These are phyloP conservation scores for Hylodesmum podocarpum DNA, from an alignment of 306 rosid genomes.

Conservation along the genomic window DNA sequence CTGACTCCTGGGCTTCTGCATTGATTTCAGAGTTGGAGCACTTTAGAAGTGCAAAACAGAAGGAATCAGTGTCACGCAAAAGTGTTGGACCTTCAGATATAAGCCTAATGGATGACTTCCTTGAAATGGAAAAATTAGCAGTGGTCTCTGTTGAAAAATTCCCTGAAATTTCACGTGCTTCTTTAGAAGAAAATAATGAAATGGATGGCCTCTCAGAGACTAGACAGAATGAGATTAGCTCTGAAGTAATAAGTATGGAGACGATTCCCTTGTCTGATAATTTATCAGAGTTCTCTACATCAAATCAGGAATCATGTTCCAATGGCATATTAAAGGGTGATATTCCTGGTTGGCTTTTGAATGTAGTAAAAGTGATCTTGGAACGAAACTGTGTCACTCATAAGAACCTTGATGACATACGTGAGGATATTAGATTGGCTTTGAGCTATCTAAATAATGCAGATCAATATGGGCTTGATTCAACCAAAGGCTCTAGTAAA, in stretches of 20 bases:
- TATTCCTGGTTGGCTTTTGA: constrained; percentile 59
- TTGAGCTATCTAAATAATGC: constrained; percentile 31
- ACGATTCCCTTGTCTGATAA: constrained; percentile 44
- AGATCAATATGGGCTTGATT: constrained; percentile 30
- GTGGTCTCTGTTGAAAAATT: constrained; percentile 58
- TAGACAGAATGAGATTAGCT: constrained; percentile 30
- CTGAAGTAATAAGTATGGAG: constrained; percentile 39
- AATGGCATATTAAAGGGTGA: constrained; percentile 27
- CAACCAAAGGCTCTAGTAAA: constrained; percentile 30
- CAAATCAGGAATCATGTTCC: constrained; percentile 45
- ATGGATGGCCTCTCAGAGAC: constrained; percentile 35
- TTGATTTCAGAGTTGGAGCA: constrained; percentile 73
- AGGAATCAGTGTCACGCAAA: constrained; percentile 44
- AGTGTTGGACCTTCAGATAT: constrained; percentile 61
- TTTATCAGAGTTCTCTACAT: constrained; percentile 29
- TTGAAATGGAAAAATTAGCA: constrained; percentile 91
- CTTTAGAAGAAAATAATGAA: constrained; percentile 41
- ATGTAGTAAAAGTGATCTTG: constrained; percentile 49
- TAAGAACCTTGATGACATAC: constrained; percentile 44
- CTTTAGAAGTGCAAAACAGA: constrained; percentile 55
- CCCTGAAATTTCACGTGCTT: constrained; percentile 36
- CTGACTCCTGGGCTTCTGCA: constrained; percentile 78
- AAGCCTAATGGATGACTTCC: constrained; percentile 84
- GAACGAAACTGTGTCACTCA: constrained; percentile 46
- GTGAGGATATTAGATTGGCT: constrained; percentile 55